Conservation (phyloP, 176 grass and related monocot species). For the Aegilops sharonensis region DNA sequence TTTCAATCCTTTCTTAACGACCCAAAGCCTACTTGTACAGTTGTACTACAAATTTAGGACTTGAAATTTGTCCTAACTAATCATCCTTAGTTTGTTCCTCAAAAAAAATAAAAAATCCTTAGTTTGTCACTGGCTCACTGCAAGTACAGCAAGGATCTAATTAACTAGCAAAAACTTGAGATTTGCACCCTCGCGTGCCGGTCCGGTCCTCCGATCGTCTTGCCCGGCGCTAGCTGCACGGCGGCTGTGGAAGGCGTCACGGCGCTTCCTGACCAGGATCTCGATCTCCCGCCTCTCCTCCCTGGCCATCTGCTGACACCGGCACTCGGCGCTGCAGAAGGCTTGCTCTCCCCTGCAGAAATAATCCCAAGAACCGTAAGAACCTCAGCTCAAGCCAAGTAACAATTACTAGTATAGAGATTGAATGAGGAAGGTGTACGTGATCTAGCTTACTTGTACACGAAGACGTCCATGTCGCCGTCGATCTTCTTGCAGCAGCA, state of each 20-base stretch:
- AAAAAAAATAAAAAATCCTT: too few relatives aligned
- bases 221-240: constrained; percentile 4
- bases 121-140: too few relatives aligned
- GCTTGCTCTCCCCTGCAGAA: constrained; percentile 61
- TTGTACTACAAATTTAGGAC: not conserved
- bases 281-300: constrained; percentile 62
- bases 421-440: not conserved
- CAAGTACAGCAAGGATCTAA: too few relatives aligned
- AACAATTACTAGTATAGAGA: not conserved
- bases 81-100: too few relatives aligned
- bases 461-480: constrained; percentile 65
- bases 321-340: constrained; percentile 63
- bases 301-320: constrained; percentile 44
- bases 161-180: not conserved
- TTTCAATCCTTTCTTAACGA: not conserved
- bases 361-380: not conserved
- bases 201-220: constrained; percentile 8
- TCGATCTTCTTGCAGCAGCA: constrained; percentile 57
- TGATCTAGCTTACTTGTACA: constrained; percentile 52
- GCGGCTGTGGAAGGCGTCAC: constrained; percentile 40
- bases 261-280: constrained; percentile 30
- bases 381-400: not conserved
- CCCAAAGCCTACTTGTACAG: not conserved
- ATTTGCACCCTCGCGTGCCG: constrained; percentile 28
- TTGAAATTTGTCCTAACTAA: too few relatives aligned